These are phyloP conservation scores for Ensete glaucum DNA, from an alignment of 176 grass and related monocot genomes.

Conservation along the genomic window DNA sequence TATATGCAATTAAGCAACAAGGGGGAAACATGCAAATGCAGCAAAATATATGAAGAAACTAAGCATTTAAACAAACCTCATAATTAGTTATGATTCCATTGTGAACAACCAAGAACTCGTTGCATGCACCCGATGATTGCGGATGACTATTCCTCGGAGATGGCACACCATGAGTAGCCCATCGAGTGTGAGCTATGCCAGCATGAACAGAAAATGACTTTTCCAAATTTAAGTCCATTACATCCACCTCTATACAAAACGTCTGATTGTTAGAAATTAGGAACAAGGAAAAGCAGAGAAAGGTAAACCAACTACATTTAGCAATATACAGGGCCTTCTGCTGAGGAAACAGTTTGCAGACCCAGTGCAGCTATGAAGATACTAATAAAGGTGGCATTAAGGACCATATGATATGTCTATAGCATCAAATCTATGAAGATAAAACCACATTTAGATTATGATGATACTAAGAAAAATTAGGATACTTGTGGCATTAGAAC, in stretches of 20 bases:
- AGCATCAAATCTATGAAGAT: not conserved
- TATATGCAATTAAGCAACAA: not conserved
- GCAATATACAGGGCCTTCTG: not conserved
- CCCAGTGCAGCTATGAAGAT: not conserved
- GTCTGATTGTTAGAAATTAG: not conserved
- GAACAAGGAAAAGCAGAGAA: too few species aligned
- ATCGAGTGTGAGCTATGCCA: conserved; percentile 87
- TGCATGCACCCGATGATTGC: conserved; percentile 67
- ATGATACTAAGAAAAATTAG: too few species aligned
- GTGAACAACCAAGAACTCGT: conserved; percentile 96
- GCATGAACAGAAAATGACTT: conserved; percentile 67
- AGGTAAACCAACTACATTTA: too few species aligned
- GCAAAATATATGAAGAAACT: not conserved
- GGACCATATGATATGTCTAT: not conserved
- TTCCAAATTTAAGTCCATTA: conserved; percentile 73
- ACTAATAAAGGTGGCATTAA: not conserved
- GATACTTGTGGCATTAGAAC: too few species aligned
- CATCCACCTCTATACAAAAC: conserved; percentile 57
- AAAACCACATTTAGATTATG: too few species aligned
- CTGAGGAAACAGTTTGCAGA: not conserved
- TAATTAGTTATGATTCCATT: conserved; percentile 99
- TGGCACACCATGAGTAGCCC: conserved; percentile 89
- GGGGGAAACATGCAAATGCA: not conserved
- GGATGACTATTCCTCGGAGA: conserved; percentile 90
- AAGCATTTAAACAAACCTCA: conserved; percentile 46